phyloP scores from a whole-genome alignment of 2,329 filamentous ascomycete species.

The Fusarium sp. region DNA sequence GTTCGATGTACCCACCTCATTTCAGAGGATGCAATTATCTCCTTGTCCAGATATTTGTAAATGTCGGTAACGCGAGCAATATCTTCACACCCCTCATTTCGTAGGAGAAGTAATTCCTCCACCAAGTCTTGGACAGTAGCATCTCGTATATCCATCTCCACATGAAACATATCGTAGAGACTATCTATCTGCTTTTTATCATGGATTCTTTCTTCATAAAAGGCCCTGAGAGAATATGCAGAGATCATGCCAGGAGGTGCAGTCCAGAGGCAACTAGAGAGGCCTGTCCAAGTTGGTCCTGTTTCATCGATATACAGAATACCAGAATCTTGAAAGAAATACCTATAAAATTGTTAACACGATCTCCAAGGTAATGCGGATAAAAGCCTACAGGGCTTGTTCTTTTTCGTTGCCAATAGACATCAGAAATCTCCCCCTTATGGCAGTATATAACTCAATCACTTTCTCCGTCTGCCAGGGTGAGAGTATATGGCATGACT shows the following conservation, averaged over 20 bases:
- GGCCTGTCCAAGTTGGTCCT: background rate
- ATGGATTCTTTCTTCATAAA: background rate
- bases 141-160: background rate
- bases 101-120: background rate
- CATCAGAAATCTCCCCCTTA: background rate
- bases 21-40: background rate
- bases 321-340: slow-evolving; percentile 2
- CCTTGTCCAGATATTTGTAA: slow-evolving; percentile 21
- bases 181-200: background rate
- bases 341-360: background rate
- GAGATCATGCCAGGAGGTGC: slow-evolving; percentile 15
- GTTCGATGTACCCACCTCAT: background rate
- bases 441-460: slow-evolving; percentile 5
- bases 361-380: rapidly evolving
- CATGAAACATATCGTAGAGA: slow-evolving; percentile 1
- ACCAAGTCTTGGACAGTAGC: slow-evolving; percentile 11
- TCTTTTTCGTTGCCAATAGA: background rate
- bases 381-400: background rate
- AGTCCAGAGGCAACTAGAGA: slow-evolving; percentile 8
- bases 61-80: background rate
- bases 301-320: slow-evolving; percentile 4
- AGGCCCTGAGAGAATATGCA: background rate
- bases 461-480: background rate
- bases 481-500: background rate
- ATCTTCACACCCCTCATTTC: background rate